A percentile compares a stretch with the other conserved stretches of the same genome.
Evolutionary conservation across 257 asterid genomes (phyloP).

Genomic region (Verbena officinalis): DNA sequence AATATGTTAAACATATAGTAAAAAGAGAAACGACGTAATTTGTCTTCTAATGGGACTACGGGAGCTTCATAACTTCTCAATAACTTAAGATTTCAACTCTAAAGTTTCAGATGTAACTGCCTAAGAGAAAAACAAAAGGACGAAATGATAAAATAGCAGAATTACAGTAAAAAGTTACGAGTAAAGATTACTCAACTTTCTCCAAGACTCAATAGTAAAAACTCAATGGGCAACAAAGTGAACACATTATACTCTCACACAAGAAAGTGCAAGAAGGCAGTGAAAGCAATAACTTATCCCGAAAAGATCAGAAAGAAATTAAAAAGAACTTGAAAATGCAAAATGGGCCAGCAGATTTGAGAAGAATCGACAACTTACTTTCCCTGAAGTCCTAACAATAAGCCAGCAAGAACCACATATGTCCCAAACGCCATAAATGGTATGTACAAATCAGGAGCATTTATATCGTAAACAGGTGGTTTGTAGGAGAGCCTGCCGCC

Average conservation of each 20-base stretch:
- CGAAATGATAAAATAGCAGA: neutral
- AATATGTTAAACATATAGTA: no score
- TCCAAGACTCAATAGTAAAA: neutral
- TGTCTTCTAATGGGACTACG: no score
- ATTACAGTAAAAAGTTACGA: no score
- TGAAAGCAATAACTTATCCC: neutral
- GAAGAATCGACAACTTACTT: slow-evolving; percentile 41
- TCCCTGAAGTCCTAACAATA: slow-evolving; percentile 52
- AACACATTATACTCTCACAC: neutral
- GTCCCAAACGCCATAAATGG: slow-evolving; percentile 64
- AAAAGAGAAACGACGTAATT: no score
- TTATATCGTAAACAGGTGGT: slow-evolving; percentile 57
- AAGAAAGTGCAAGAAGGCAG: neutral
- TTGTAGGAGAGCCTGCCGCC: slow-evolving; percentile 63
- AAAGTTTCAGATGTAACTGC: no score
- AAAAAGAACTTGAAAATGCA: neutral
- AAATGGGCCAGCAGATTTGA: neutral
- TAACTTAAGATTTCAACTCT: no score
- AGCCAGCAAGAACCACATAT: slow-evolving; percentile 56
- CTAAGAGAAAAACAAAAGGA: no score
- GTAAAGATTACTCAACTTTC: neutral
- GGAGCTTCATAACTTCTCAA: no score
- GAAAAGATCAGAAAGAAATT: neutral
- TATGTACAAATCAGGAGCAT: slow-evolving; percentile 62
- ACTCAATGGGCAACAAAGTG: neutral